Evolutionary conservation across 176 grass and related monocot genomes (phyloP).

Genomic region (Lolium perenne): DNA sequence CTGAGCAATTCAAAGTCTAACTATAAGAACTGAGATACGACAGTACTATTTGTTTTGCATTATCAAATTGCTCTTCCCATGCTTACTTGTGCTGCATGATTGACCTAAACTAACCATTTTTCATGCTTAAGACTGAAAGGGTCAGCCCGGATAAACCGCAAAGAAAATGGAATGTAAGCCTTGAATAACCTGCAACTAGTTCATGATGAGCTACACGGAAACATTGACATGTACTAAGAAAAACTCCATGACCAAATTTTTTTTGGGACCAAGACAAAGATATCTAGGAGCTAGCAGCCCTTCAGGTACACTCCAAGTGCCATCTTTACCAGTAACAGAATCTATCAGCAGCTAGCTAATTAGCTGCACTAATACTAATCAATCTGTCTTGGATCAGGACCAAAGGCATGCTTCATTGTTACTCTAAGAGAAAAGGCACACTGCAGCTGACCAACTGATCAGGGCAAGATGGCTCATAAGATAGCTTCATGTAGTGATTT

Average conservation of each 20-base stretch:
- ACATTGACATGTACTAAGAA: neutral
- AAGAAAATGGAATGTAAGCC: neutral
- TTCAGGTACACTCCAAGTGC: constrained; percentile 35
- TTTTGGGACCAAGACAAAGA: too few relatives aligned
- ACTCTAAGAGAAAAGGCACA: constrained; percentile 31
- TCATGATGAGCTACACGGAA: neutral
- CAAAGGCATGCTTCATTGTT: constrained; percentile 49
- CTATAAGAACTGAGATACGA: neutral
- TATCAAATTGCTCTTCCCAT: neutral
- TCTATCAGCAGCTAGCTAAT: neutral
- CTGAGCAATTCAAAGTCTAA: neutral
- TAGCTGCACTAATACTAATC: neutral
- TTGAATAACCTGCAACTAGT: neutral
- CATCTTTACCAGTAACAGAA: constrained; percentile 36
- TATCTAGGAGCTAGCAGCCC: constrained; percentile 18
- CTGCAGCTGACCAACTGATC: constrained; percentile 48
- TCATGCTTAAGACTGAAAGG: neutral
- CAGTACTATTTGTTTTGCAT: neutral
- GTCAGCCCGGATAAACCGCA: neutral
- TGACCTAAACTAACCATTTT: constrained; percentile 2
- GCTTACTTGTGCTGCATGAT: constrained; percentile 2
- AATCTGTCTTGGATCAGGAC: constrained; percentile 39
- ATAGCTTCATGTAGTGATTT: neutral
- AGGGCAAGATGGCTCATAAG: constrained; percentile 29
- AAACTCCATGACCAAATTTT: neutral